phyloP scores from a whole-genome alignment of 108 stramenopile genomes.

The Cyclotella choctawhatcheeana region DNA sequence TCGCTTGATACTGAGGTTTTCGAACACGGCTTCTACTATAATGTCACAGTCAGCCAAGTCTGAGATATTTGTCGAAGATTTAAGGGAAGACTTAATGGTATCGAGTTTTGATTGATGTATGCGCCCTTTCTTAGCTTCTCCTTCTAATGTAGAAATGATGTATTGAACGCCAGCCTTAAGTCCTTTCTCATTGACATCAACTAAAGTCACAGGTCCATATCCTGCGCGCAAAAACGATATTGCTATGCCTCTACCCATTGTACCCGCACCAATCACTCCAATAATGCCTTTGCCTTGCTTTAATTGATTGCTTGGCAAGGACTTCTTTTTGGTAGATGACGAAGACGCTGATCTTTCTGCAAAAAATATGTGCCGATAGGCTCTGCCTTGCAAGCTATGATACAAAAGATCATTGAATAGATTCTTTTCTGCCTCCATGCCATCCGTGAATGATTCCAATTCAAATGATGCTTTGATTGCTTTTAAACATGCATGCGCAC shows the following conservation, averaged over 20 bases:
- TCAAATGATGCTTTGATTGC: slow-evolving; percentile 80
- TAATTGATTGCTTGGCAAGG: slow-evolving; percentile 9
- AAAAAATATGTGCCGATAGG: slow-evolving; percentile 93
- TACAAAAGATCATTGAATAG: slow-evolving; percentile 71
- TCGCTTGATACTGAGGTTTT: slow-evolving; percentile 93
- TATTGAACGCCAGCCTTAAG: slow-evolving; percentile 68
- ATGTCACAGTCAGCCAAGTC: slow-evolving; percentile 64
- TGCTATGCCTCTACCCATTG: slow-evolving; percentile 98
- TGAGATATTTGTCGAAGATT: slow-evolving; percentile 47
- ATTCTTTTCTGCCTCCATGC: slow-evolving; percentile 69
- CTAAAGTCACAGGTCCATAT: slow-evolving; percentile 76
- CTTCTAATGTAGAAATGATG: slow-evolving; percentile 60
- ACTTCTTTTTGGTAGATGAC: slow-evolving; percentile 25
- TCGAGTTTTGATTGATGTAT: slow-evolving; percentile 48
- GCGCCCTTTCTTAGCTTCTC: slow-evolving; percentile 61
- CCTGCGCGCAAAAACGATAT: slow-evolving; percentile 91
- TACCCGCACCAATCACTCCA: slow-evolving; percentile 95
- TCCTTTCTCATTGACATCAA: slow-evolving; percentile 83
- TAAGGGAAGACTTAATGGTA: slow-evolving; percentile 16
- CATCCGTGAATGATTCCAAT: slow-evolving; percentile 57
- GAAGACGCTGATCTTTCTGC: slow-evolving; percentile 88
- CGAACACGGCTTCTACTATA: slow-evolving; percentile 97
- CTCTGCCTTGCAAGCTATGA: slow-evolving; percentile 74
- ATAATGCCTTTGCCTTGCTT: slow-evolving; percentile 41
- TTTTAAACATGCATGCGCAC: slow-evolving; percentile 69